phyloP scores from a whole-genome alignment of 164 flowering plant species.

The Houttuynia cordata region DNA sequence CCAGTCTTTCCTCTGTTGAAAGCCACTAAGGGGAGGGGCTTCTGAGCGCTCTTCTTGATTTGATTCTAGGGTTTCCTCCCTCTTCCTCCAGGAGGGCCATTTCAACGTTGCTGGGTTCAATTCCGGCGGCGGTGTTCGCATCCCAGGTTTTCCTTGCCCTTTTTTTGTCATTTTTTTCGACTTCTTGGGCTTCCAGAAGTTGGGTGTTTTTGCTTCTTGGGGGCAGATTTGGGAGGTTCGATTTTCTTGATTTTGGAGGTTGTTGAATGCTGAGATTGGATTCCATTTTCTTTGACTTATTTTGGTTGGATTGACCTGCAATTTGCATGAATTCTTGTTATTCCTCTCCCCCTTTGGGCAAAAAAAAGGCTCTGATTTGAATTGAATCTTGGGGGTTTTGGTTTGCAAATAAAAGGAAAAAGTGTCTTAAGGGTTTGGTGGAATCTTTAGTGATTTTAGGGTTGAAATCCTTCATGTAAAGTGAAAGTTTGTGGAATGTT shows the following conservation, averaged over 20 bases:
- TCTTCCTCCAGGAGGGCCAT: too few relatives aligned
- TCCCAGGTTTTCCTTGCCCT: too few relatives aligned
- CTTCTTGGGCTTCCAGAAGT: neutral
- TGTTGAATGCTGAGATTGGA: neutral
- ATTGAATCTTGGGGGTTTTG: constrained; percentile 11
- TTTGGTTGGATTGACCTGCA: neutral
- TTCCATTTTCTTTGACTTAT: neutral
- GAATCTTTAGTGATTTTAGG: constrained; percentile 9
- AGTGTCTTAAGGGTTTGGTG: neutral
- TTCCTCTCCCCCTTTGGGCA: constrained; percentile 1
- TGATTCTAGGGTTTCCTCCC: too few relatives aligned
- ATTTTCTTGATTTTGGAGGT: neutral
- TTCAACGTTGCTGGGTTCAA: too few relatives aligned
- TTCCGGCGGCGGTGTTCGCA: too few relatives aligned
- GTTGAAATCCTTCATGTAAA: constrained; percentile 1
- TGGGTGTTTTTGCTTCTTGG: neutral
- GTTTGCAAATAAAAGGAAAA: neutral
- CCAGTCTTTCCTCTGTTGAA: neutral
- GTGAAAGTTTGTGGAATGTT: neutral
- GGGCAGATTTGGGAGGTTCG: neutral
- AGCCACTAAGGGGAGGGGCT: constrained; percentile 1
- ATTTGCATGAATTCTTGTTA: neutral
- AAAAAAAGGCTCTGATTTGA: constrained; percentile 13
- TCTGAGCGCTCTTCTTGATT: neutral
- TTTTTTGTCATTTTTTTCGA: neutral